These are phyloP conservation scores for Pharnaceum exiguum DNA, from an alignment of 148 eudicot genomes.

Conservation along the genomic window DNA sequence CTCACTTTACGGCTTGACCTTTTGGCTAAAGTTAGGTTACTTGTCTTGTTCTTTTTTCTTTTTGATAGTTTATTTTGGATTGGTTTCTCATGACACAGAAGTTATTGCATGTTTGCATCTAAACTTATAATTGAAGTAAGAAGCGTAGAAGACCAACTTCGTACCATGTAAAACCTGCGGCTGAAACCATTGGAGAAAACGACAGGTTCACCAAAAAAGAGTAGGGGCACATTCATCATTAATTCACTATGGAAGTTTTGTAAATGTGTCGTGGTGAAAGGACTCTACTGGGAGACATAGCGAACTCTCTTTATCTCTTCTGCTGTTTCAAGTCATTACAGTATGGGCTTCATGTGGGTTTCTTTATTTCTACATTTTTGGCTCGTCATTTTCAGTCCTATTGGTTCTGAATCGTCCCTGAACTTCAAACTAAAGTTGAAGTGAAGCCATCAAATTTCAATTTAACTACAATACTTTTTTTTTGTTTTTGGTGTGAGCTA, in stretches of 20 bases:
- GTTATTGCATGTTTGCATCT: neutral
- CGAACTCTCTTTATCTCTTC: slow-evolving; percentile 26
- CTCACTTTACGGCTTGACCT: too few relatives aligned
- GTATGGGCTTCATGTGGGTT: slow-evolving; percentile 82
- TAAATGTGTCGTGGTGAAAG: slow-evolving; percentile 32
- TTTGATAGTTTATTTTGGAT: too few relatives aligned
- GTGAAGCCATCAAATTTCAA: too few relatives aligned
- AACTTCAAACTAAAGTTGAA: too few relatives aligned
- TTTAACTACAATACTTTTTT: too few relatives aligned
- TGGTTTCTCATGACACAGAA: too few relatives aligned
- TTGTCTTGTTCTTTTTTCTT: too few relatives aligned
- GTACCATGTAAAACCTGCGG: slow-evolving; percentile 12
- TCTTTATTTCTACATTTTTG: slow-evolving; percentile 29
- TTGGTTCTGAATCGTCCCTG: neutral
- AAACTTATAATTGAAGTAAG: neutral
- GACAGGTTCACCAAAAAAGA: slow-evolving; percentile 1
- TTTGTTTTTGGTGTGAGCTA: too few relatives aligned
- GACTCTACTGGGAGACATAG: slow-evolving; percentile 30
- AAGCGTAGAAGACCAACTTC: neutral
- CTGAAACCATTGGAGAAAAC: slow-evolving; percentile 10
- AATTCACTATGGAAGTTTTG: slow-evolving; percentile 14
- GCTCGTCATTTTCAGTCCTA: slow-evolving; percentile 6
- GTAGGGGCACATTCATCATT: slow-evolving; percentile 8
- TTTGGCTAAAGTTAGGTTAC: too few relatives aligned
- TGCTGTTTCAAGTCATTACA: slow-evolving; percentile 34